Evolutionary conservation across 1,284 basidiomycete genomes (phyloP), one percentile per base, ranked within the genome.

Genomic region (Pholiota adiposa): DNA sequence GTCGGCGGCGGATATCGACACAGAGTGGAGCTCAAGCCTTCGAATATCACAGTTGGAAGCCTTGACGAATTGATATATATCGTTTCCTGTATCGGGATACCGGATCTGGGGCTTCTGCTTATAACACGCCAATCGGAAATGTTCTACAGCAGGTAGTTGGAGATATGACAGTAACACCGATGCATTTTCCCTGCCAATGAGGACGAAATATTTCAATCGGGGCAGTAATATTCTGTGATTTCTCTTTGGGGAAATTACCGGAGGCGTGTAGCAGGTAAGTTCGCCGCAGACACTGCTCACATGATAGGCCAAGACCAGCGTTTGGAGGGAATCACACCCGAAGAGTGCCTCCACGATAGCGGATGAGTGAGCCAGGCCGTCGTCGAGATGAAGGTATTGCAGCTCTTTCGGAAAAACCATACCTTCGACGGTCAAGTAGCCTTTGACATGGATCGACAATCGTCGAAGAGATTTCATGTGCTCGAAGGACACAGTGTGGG

Each of bases 381-480:
- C 52, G 21, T 54, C 52, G 12, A 54, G 23, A 14, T 54, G 52
- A 18, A 54, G 52, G 19, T 54, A 54, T 27, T 44, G 27, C 4
- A 54, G 27, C 8, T 44, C 38, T n/a, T 23, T 18, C 40, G 52
- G 52, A 29, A 29, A 25, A 19, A 18, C n/a, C 19, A 54, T 9
- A 3, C n/a, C 9, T 9, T 14, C 31, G 6, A 27, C 8, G n/a
- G 52, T 31, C 25, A 54, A 9, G 8, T 41, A 25, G 38, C 43
- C 43, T 7, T 21, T 31, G 25, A 54, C n/a, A 8, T 29, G 23
- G n/a, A 54, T 19, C 18, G 52, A 43, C 52, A 54, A 12, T 41
- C 40, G 38, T 18, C 27, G 41, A 29, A 54, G 41, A 7, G 40
- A 41, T 6, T 12, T 7, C 16, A 54, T 18, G 31, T 43, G 40